Base-by-base conservation (phyloP, 371 early-diverging fungal species). In the Coemansia sp. region DNA sequence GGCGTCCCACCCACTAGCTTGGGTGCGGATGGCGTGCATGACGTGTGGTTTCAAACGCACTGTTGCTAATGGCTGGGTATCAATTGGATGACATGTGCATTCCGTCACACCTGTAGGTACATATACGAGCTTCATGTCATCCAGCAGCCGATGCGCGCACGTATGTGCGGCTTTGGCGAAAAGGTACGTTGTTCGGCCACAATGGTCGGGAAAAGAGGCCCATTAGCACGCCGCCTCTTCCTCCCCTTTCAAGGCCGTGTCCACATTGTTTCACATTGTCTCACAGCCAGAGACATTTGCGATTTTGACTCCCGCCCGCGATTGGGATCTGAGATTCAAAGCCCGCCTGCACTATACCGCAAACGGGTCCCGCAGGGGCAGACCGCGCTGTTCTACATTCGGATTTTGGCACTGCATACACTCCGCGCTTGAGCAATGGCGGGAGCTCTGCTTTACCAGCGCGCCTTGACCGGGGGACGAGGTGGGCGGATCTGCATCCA, bases 131-230 rank as follows among this genome's bases (percentile, higher is more conserved):
- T 83, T 55, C 65, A 61, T 39, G 77, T 88, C 52, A 78, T 83
- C 9, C 92, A 92, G 67, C 89, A 90, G 53, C 92, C 94, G 8
- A 67, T 78, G n/a, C 81, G 90, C 20, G 91, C 90, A 8, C 85
- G 93, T 6, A 90, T 91, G 88, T 91, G 93, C 71, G 91, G 91
- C 7, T 90, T 89, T 77, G 90, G 91, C 1, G 89, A 89, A 58
- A 89, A 81, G 76, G 81, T 67, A 78, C 16, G 54, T 36, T 53
- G 34, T 14, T 35, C 35, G 20, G 53, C 14, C 45, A 45, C 6
- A 40, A 20, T 20, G 20, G 20, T 20, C 20, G 20, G 20, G 20
- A 20, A 20, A 20, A 20, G 20, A 20, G 20, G 20, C 20, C 20
- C 1, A 20, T 20, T 20, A 43, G 16, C 7, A 11, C 47, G 47